Conservation (phyloP, 495 filamentous ascomycete species). For the Penicillium flavigenum region DNA sequence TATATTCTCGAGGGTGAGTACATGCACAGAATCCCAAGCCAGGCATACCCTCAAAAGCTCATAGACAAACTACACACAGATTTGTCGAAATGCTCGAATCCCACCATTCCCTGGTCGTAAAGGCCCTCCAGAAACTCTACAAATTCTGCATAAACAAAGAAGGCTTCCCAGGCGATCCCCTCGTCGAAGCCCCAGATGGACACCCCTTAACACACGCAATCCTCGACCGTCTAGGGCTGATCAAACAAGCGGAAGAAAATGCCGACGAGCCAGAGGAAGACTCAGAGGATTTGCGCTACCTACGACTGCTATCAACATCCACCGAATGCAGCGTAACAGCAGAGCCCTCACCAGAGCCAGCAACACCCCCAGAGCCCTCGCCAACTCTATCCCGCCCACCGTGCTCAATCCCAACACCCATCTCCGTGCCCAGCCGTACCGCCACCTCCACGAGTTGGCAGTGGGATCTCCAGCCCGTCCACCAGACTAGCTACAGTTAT, state of each 20-base stretch:
- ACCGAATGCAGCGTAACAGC: slow-evolving; percentile 44
- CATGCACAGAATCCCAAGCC: background rate
- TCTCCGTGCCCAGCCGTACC: slow-evolving; percentile 19
- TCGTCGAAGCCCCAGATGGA: slow-evolving; percentile 43
- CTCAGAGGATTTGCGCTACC: slow-evolving; percentile 40
- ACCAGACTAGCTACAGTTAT: slow-evolving; percentile 27
- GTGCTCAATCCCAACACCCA: slow-evolving; percentile 21
- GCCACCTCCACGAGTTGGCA: slow-evolving; percentile 24
- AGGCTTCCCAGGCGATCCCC: slow-evolving; percentile 48
- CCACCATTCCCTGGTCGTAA: slow-evolving; percentile 46
- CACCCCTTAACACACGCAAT: slow-evolving; percentile 48
- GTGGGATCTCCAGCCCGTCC: slow-evolving; percentile 37
- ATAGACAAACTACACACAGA: slow-evolving; percentile 20
- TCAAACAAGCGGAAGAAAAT: slow-evolving; percentile 51
- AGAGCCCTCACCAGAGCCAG: slow-evolving; percentile 45
- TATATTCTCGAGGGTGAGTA: slow-evolving; percentile 48
- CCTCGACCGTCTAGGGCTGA: slow-evolving; percentile 46
- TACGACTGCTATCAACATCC: slow-evolving; percentile 40
- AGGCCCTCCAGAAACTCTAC: slow-evolving; percentile 47
- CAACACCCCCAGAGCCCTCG: slow-evolving; percentile 40
- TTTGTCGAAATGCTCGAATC: slow-evolving; percentile 53
- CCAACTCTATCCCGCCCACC: slow-evolving; percentile 18
- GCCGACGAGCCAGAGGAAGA: slow-evolving; percentile 41
- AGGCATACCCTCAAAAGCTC: slow-evolving; percentile 1
- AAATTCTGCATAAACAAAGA: slow-evolving; percentile 47